Base-by-base conservation (phyloP, 371 early-diverging fungal genomes). In the Syncephalastrum monosporum region DNA sequence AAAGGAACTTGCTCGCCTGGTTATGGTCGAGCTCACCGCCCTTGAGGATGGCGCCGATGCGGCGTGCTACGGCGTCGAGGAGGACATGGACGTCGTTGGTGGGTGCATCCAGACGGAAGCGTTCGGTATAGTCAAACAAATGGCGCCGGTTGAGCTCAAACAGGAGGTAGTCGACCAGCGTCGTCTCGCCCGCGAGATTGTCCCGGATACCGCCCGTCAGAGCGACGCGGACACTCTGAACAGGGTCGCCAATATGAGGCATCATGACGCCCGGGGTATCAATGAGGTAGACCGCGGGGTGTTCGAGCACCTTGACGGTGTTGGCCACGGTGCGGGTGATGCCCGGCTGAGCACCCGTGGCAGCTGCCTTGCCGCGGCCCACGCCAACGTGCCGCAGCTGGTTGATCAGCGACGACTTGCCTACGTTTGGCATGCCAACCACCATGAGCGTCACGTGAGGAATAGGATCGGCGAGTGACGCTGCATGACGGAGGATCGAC, bases 391-490 rank as follows among this genome's bases (percentile, higher is more conserved):
- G 68, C 42, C 98, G 70, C 54, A 97, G 66, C 0, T 92, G 79
- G 61, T 97, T 97, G 59, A 96, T 91, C 48, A 97, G 57, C 15
- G 95, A 87, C 0, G 94, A 94, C 64, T 97, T 97, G 14, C 98
- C 98, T 23, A 96, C 96, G 64, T 97, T 97, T 1, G 98, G 98
- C 86, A 96, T 89, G 4, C 97, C 98, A 0, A 96, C 92, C 2
- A 97, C 84, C 82, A 97, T 90, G 33, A 94, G 74, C 1, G 77
- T 87, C 2, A 76, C 68, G 25, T 70, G 72, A 12, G 75, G 77
- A 53, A 79, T 72, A 5, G 69, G 71, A 48, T 72, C 66, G 41
- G 76, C 74, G 41, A 73, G 65, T 59, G 82, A 66, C 7, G 83
- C 77, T 1, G 90, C 89, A 50, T 76, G 65, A 19, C 82, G 67